A percentile compares a stretch with the other conserved stretches of the same genome.
These are phyloP conservation scores for Trichoderma simmonsii DNA, from an alignment of 2,329 filamentous ascomycete genomes.

Conservation along the genomic window DNA sequence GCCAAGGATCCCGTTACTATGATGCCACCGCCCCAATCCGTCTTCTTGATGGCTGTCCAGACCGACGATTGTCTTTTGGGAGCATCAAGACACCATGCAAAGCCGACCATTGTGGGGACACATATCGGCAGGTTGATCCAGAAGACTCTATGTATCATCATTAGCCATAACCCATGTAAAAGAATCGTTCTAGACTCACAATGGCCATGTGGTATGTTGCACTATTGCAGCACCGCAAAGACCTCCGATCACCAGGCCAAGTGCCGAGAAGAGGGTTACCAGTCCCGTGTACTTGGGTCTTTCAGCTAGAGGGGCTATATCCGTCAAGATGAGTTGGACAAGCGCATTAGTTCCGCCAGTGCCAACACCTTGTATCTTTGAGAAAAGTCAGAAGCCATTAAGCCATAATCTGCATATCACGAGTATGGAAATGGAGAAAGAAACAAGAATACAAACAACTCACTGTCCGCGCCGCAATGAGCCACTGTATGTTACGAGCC, in stretches of 20 bases:
- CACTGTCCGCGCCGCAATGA: neutral
- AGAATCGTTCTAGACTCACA: conserved; percentile 38
- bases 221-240: conserved; percentile 26
- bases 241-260: conserved; percentile 31
- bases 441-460: neutral
- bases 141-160: neutral
- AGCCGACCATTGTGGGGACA: neutral
- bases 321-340: conserved; percentile 31
- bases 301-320: conserved; percentile 45
- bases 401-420: too few relatives aligned
- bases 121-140: neutral
- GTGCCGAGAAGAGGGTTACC: conserved; percentile 28
- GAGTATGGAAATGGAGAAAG: too few relatives aligned
- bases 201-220: conserved; percentile 34
- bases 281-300: conserved; percentile 38
- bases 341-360: conserved; percentile 25
- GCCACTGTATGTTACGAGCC: neutral
- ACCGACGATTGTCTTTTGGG: neutral
- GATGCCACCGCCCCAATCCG: neutral
- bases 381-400: neutral
- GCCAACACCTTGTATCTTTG: conserved; percentile 39
- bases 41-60: neutral
- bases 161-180: conserved; percentile 25
- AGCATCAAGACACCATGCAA: neutral
- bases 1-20: neutral